Evolutionary conservation across 352 stramenopile genomes (phyloP).

Genomic region (Globisporangium nodosum): DNA sequence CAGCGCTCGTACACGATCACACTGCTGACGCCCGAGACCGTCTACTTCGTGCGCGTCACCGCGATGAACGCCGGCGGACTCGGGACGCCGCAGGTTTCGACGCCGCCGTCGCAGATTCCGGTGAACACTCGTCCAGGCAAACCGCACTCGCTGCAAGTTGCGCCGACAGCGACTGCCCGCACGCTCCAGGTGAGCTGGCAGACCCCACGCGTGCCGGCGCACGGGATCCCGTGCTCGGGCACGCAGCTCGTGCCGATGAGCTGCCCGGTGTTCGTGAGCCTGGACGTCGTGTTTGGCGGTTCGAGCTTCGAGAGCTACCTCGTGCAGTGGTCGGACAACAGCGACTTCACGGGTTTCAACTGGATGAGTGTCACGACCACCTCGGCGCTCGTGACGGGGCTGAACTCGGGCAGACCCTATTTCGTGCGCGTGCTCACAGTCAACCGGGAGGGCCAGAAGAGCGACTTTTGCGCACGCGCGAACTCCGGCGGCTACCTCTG

Average conservation of each 20-base stretch:
- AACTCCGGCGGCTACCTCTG: conserved; percentile 60
- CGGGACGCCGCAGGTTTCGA: conserved; percentile 52
- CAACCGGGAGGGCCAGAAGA: conserved; percentile 74
- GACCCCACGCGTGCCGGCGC: conserved; percentile 46
- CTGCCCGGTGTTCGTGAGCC: conserved; percentile 53
- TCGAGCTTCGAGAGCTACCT: conserved; percentile 89
- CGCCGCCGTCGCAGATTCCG: conserved; percentile 40
- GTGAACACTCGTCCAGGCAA: conserved; percentile 60
- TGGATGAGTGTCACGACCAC: conserved; percentile 64
- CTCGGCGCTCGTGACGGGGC: conserved; percentile 45
- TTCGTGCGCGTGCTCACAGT: conserved; percentile 77
- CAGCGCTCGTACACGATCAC: conserved; percentile 77
- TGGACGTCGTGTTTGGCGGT: conserved; percentile 90
- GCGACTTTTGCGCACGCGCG: conserved; percentile 56
- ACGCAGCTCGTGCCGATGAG: conserved; percentile 43
- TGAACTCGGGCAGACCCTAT: conserved; percentile 75
- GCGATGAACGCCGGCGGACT: conserved; percentile 58
- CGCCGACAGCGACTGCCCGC: conserved; percentile 20
- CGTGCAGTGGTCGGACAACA: conserved; percentile 85
- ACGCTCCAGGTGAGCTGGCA: conserved; percentile 65
- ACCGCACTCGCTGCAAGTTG: conserved; percentile 41
- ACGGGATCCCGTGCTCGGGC: conserved; percentile 64
- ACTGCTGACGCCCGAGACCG: conserved; percentile 67
- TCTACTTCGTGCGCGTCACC: conserved; percentile 89
- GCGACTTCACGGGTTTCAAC: conserved; percentile 64